Evolutionary conservation across 176 grass and related monocot species (phyloP).

Genomic region (Hsuehochloa calcarea): DNA sequence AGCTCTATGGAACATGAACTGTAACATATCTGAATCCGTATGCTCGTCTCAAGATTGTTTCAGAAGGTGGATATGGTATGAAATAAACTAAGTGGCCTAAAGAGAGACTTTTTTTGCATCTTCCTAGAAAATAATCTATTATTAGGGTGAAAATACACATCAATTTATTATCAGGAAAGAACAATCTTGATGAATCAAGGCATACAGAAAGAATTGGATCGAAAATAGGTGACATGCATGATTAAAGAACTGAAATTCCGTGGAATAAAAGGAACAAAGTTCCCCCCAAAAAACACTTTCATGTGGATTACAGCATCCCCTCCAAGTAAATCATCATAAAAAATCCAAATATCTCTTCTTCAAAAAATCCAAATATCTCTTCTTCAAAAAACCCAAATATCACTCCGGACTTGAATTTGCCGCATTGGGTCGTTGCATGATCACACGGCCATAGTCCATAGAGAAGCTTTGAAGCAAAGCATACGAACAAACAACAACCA

Average conservation of each 20-base stretch:
- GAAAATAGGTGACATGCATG: conserved; percentile 1
- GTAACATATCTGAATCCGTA: neutral
- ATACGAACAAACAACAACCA: neutral
- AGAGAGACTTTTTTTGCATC: neutral
- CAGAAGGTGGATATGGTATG: neutral
- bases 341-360: conserved; percentile 21
- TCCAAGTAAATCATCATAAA: neutral
- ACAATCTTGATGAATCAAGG: neutral
- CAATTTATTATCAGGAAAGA: neutral
- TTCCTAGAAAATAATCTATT: neutral
- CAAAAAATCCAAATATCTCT: too few species aligned
- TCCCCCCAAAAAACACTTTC: neutral
- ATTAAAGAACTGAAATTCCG: neutral
- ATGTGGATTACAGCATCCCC: neutral
- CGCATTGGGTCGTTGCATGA: conserved; percentile 3
- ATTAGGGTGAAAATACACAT: neutral
- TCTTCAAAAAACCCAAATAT: conserved; percentile 7
- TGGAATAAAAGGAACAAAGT: neutral
- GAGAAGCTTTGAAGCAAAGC: neutral
- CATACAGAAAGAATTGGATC: neutral
- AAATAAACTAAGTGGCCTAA: conserved; percentile 14
- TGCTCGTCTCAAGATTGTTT: neutral
- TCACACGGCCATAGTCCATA: neutral
- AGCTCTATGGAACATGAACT: neutral
- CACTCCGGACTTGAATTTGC: neutral